phyloP scores from a whole-genome alignment of 1,284 basidiomycete genomes.

The Irpex rosettiformis region DNA sequence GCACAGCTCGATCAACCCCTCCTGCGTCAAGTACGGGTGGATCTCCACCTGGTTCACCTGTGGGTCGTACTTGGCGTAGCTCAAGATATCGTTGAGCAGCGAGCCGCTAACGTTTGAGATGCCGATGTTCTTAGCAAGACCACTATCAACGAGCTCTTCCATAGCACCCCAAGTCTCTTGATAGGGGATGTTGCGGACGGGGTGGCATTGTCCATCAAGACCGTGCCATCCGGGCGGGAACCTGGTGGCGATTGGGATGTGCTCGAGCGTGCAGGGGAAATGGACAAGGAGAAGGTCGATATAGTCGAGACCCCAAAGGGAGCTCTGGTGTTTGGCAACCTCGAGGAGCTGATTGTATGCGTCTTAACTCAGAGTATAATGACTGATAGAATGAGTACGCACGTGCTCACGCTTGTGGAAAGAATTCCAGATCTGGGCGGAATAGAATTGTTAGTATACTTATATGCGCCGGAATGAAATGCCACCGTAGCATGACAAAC shows the following conservation, averaged over 20 bases:
- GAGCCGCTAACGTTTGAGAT: constrained; percentile 55
- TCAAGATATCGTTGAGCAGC: constrained; percentile 61
- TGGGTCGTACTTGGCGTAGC: constrained; percentile 69
- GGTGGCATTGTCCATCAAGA: constrained; percentile 58
- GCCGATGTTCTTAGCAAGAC: constrained; percentile 73
- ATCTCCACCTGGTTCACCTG: constrained; percentile 76
- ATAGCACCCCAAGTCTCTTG: constrained; percentile 75
- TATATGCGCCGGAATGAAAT: background rate
- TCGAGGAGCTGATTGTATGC: constrained; percentile 41
- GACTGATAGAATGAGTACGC: constrained; percentile 19
- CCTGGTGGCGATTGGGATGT: constrained; percentile 70
- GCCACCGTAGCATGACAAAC: constrained; percentile 22
- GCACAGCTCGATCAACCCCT: constrained; percentile 55
- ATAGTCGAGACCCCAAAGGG: constrained; percentile 76
- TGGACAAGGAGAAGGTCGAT: constrained; percentile 78
- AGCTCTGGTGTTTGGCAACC: constrained; percentile 59
- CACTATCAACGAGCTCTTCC: constrained; percentile 71
- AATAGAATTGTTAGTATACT: constrained; percentile 12
- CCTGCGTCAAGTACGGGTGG: constrained; percentile 76
- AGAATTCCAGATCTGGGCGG: constrained; percentile 72
- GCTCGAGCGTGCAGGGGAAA: constrained; percentile 75
- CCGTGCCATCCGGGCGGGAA: constrained; percentile 81
- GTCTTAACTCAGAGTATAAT: constrained; percentile 2
- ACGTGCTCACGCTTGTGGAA: constrained; percentile 73
- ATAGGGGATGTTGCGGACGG: constrained; percentile 59